phyloP scores from a whole-genome alignment of 805 yeast species.

The Starmerella bacillaris region DNA sequence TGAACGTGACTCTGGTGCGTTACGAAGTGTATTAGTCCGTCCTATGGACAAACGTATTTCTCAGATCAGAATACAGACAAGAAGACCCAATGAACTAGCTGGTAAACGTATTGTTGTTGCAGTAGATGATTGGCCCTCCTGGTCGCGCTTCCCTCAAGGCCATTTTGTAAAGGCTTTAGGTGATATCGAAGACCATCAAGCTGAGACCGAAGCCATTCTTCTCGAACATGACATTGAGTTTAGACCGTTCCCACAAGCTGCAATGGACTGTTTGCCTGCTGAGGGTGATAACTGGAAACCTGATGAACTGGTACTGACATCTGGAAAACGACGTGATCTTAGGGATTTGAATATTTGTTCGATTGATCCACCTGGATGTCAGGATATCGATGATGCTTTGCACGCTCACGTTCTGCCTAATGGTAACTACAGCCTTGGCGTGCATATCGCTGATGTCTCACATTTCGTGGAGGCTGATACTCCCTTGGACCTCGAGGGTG shows the following conservation, averaged over 20 bases:
- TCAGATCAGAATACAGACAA: slow-evolving; percentile 65
- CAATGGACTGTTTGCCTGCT: slow-evolving; percentile 73
- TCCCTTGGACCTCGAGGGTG: slow-evolving; percentile 87
- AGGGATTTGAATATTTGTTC: slow-evolving; percentile 83
- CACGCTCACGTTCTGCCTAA: slow-evolving; percentile 74
- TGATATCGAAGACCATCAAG: slow-evolving; percentile 74
- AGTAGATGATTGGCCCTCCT: slow-evolving; percentile 79
- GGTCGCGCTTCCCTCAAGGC: slow-evolving; percentile 77
- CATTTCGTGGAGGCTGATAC: slow-evolving; percentile 90
- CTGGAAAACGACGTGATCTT: slow-evolving; percentile 55
- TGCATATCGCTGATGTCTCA: slow-evolving; percentile 96
- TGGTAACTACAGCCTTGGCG: slow-evolving; percentile 95
- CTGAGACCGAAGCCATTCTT: slow-evolving; percentile 87
- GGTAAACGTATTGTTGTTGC: slow-evolving; percentile 85
- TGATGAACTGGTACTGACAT: slow-evolving; percentile 45
- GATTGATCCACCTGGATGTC: slow-evolving; percentile 96
- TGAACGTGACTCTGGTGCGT: slow-evolving; percentile 37
- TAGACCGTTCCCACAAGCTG: slow-evolving; percentile 84
- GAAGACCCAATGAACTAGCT: slow-evolving; percentile 64
- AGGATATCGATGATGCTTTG: slow-evolving; percentile 94
- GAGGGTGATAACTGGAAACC: slow-evolving; percentile 83
- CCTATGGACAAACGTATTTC: slow-evolving; percentile 85
- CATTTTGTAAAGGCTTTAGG: slow-evolving; percentile 86
- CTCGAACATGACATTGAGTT: slow-evolving; percentile 94
- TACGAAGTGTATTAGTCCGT: slow-evolving; percentile 63